Conservation (phyloP, 148 eudicot species). For the Pharnaceum exiguum region DNA sequence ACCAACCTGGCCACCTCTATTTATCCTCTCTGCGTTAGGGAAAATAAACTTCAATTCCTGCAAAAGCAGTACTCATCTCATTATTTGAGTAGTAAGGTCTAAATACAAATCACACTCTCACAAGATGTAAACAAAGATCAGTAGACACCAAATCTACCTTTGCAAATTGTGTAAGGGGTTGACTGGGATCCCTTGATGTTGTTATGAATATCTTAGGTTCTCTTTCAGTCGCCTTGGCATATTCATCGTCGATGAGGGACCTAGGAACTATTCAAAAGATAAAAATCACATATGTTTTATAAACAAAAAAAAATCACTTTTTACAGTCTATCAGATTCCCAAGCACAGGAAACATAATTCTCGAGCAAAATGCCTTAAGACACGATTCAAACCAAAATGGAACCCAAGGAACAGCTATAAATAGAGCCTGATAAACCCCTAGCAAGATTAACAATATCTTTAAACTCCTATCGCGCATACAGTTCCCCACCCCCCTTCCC, state of each 20-base stretch:
- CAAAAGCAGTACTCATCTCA: constrained; percentile 5
- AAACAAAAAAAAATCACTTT: no score
- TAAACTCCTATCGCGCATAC: no score
- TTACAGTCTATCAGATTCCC: neutral
- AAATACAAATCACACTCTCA: neutral
- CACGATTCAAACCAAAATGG: no score
- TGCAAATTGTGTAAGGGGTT: constrained; percentile 83
- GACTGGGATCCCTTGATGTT: constrained; percentile 93
- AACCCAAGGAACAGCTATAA: no score
- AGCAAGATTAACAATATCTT: no score
- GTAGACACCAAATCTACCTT: constrained; percentile 45
- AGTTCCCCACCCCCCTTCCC: no score
- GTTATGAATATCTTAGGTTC: constrained; percentile 92
- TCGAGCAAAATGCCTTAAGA: no score
- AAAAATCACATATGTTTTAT: no score
- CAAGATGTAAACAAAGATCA: neutral
- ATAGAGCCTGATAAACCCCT: no score
- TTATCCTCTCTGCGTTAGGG: constrained; percentile 86
- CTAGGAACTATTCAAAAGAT: constrained; percentile 75
- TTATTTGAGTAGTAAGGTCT: neutral
- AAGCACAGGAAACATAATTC: neutral
- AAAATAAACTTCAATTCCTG: constrained; percentile 93
- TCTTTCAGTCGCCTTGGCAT: constrained; percentile 72
- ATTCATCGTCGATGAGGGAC: constrained; percentile 88
- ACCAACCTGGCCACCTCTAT: constrained; percentile 95